phyloP scores from a whole-genome alignment of 305 asterid species.

The Nicotiana rustica region DNA sequence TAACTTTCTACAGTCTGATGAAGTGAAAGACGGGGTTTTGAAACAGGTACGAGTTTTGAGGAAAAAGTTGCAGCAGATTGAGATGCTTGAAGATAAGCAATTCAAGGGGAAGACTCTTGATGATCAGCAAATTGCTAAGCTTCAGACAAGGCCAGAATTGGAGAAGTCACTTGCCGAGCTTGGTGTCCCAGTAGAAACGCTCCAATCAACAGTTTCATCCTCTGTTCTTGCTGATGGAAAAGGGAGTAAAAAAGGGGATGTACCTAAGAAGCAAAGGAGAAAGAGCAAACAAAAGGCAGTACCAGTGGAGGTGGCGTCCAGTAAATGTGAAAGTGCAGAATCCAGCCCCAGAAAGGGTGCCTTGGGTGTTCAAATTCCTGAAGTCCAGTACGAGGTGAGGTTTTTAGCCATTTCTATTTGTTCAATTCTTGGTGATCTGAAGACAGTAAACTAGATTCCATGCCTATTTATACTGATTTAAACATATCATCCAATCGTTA shows the following conservation, averaged over 20 bases:
- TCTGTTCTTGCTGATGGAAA: slow-evolving; percentile 58
- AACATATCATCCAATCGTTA: not conserved
- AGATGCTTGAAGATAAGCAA: slow-evolving; percentile 85
- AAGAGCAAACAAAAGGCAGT: slow-evolving; percentile 68
- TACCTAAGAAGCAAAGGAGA: slow-evolving; percentile 68
- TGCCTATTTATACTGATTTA: not conserved
- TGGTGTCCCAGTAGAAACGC: slow-evolving; percentile 68
- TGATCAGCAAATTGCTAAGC: slow-evolving; percentile 87
- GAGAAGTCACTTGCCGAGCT: slow-evolving; percentile 83
- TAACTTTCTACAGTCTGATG: slow-evolving; percentile 69
- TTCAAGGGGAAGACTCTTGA: slow-evolving; percentile 75
- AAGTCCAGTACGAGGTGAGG: slow-evolving; percentile 56
- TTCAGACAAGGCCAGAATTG: slow-evolving; percentile 65
- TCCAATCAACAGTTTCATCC: slow-evolving; percentile 53
- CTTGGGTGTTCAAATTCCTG: slow-evolving; percentile 50
- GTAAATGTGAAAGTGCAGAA: slow-evolving; percentile 49
- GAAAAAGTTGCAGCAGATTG: slow-evolving; percentile 97
- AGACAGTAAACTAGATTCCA: slow-evolving; percentile 9
- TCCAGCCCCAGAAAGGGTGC: slow-evolving; percentile 49
- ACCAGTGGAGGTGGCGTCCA: slow-evolving; percentile 54
- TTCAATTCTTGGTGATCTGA: not conserved
- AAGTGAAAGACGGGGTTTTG: slow-evolving; percentile 57
- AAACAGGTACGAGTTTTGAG: slow-evolving; percentile 82
- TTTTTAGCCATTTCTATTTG: slow-evolving; percentile 22
- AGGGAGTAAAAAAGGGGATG: slow-evolving; percentile 53